Base-by-base conservation (phyloP, 192 early-diverging fungal genomes). In the Backusella psychrophila region DNA sequence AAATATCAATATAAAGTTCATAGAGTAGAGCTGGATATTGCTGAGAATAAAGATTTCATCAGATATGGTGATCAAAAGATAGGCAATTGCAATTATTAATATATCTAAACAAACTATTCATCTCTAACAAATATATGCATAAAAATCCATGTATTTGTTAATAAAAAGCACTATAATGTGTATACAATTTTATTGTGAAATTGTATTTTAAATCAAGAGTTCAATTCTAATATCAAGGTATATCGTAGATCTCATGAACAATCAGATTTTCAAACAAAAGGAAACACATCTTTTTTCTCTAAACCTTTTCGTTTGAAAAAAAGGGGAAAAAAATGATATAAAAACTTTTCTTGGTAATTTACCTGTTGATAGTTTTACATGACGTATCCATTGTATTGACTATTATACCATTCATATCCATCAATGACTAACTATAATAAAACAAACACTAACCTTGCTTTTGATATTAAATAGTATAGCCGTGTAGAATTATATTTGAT, bases 31-130 rank as follows among this genome's bases (percentile, higher is more conserved):
- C 56, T 63, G 23, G 56, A 63, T 26, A 14, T 63, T 63, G 56
- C 56, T 63, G 56, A 63, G 56, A 63, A 63, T 63, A 63, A 63
- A 63, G 21, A 29, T 63, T 26, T n/a, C 12, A 63, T 63, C 56
- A 63, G 56, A 63, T 63, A 63, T 63, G 56, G 56, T 29, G 56
- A 63, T 63, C 56, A 63, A 29, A 29, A 63, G 56, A 63, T 63
- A 63, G 56, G 56, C 26, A 29, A 29, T 63, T 29, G 12, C 23
- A 63, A 29, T 63, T 63, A 63, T 63, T 21, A 63, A 63, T 63
- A 4, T 29, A 63, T 31, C 21, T 8, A 63, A 17, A 26, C 26
- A 4, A 59, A 0, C 56, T 12, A 33, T 33, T 63, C 23, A 29
- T 31, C 11, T 29, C 56, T 63, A 39, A 14, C 0, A 12, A 26